These are phyloP conservation scores for Glaciozyma martinii DNA, from an alignment of 768 basidiomycete species.

Conservation along the genomic window DNA sequence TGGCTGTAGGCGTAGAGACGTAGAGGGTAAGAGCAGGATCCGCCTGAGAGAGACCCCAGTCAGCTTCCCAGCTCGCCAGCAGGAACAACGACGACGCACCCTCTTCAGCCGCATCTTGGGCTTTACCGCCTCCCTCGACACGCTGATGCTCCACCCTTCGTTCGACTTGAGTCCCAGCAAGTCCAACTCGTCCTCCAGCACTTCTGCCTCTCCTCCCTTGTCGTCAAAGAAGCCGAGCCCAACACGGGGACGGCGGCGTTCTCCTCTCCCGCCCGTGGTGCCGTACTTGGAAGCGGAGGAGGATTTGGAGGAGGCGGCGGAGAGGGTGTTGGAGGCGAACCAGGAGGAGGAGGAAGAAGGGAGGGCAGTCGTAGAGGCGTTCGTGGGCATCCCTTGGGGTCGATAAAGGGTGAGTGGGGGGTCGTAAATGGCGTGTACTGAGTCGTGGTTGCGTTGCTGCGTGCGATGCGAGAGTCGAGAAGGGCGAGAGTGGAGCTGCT, in stretches of 20 bases:
- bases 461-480: too few relatives aligned
- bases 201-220: not conserved
- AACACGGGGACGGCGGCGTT: not conserved
- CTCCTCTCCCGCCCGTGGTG: not conserved
- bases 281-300: not conserved
- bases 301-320: not conserved
- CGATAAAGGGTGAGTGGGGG: too few relatives aligned
- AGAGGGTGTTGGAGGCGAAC: constrained; percentile 18
- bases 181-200: not conserved
- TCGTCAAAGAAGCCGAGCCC: not conserved
- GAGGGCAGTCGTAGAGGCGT: too few relatives aligned
- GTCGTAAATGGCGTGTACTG: too few relatives aligned
- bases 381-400: too few relatives aligned
- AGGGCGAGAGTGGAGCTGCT: too few relatives aligned
- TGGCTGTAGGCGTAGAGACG: constrained; percentile 68
- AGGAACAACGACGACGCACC: not conserved
- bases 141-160: not conserved
- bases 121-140: not conserved
- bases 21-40: constrained; percentile 34
- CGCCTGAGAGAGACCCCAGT: not conserved
- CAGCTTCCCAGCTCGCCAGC: not conserved
- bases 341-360: constrained; percentile 16
- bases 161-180: not conserved
- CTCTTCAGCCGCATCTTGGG: not conserved
- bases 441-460: too few relatives aligned